Percentiles rank a stretch among this genome's conserved stretches.
phyloP scores from a whole-genome alignment of 176 grass and related monocot genomes.

The Oryza nivara region DNA sequence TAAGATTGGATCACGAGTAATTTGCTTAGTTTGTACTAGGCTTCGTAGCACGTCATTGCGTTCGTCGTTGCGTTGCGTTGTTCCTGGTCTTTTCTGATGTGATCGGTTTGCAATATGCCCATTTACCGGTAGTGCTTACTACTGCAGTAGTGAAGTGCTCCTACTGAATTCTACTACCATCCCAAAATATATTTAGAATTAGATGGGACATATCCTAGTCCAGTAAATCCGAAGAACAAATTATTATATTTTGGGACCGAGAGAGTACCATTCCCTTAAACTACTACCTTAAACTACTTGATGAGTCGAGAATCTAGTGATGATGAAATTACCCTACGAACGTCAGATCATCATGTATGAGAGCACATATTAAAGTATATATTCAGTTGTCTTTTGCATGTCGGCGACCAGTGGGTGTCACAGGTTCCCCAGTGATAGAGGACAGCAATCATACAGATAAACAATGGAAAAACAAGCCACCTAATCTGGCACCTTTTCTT shows the following conservation, averaged over 20 bases:
- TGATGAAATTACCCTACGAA: background rate
- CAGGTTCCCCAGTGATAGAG: background rate
- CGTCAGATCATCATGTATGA: constrained; percentile 2
- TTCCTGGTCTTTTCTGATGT: background rate
- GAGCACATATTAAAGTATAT: background rate
- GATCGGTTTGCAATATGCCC: background rate
- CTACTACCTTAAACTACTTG: background rate
- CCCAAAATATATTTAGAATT: too few species aligned
- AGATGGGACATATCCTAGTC: too few species aligned
- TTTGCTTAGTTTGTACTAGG: background rate
- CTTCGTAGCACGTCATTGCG: background rate
- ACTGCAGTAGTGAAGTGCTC: background rate
- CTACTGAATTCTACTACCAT: too few species aligned
- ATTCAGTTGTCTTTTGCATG: constrained; percentile 22
- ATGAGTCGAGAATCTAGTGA: background rate
- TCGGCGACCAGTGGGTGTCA: background rate
- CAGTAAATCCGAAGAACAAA: too few species aligned
- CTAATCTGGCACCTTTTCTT: constrained; percentile 4
- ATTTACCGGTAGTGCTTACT: constrained; percentile 7
- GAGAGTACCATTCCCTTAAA: background rate
- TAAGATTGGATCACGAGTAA: background rate
- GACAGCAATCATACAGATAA: constrained; percentile 30
- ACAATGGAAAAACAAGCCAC: constrained; percentile 11
- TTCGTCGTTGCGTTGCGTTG: background rate
- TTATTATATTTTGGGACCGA: too few species aligned